Evolutionary conservation across 331 rosid species (phyloP).

Genomic region (Prunus yedoensis): DNA sequence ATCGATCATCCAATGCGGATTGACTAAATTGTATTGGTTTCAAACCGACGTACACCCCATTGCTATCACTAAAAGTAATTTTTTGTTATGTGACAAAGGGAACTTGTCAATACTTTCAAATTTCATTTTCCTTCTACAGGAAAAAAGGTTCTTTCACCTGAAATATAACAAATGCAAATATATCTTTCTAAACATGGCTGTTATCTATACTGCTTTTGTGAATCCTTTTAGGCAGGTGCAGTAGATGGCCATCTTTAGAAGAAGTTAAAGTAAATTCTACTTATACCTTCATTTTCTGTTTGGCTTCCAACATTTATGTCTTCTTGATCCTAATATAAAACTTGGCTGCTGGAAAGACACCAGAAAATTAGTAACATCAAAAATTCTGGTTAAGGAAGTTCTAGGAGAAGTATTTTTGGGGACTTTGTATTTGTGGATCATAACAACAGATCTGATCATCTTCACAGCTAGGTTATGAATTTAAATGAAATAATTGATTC

Average conservation of each 20-base stretch:
- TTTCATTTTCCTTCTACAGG: not conserved
- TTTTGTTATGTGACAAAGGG: not conserved
- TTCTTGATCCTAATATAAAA: not conserved
- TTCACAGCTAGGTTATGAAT: not conserved
- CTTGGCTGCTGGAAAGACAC: no score
- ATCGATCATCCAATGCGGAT: no score
- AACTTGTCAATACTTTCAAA: slow-evolving; percentile 3
- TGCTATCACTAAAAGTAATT: not conserved
- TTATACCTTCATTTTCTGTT: not conserved
- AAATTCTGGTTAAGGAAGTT: slow-evolving; percentile 4
- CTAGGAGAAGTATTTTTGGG: not conserved
- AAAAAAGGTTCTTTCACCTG: not conserved
- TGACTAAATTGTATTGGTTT: no score
- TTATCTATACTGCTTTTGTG: not conserved
- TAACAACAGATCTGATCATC: not conserved
- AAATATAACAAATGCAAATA: no score
- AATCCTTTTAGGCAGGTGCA: not conserved
- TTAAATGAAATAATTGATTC: not conserved
- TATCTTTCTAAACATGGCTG: not conserved
- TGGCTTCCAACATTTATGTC: not conserved
- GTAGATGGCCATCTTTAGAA: not conserved
- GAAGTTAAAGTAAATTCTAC: not conserved
- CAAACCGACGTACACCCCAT: no score
- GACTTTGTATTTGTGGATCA: not conserved
- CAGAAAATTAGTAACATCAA: no score